These are phyloP conservation scores for Atkinsonella hypoxylon DNA, from an alignment of 2,329 filamentous ascomycete species.

Conservation along the genomic window DNA sequence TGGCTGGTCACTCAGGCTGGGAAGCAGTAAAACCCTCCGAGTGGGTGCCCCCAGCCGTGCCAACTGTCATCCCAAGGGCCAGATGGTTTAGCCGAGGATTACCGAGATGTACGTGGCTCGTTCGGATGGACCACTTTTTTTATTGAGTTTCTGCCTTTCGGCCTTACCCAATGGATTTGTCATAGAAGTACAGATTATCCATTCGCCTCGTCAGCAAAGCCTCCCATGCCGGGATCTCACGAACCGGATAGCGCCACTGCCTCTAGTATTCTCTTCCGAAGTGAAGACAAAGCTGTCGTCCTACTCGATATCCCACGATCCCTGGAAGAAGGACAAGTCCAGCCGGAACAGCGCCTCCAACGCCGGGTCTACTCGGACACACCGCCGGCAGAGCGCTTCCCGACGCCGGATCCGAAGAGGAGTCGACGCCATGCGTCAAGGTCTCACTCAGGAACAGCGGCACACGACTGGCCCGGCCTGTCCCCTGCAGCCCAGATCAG, in stretches of 20 bases:
- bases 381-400: conserved; percentile 33
- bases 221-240: neutral
- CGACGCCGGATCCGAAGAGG: conserved; percentile 35
- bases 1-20: neutral
- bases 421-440: neutral
- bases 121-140: neutral
- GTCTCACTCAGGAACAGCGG: neutral
- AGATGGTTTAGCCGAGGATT: conserved; percentile 11
- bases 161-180: neutral
- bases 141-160: neutral
- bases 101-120: conserved; percentile 4
- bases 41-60: neutral
- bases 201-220: too few species aligned
- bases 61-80: neutral
- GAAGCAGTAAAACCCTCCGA: neutral
- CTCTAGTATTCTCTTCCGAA: conserved; percentile 23
- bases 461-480: conserved; percentile 19
- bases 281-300: conserved; percentile 31
- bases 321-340: conserved; percentile 53
- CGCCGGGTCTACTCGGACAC: conserved; percentile 34
- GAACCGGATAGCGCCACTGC: neutral
- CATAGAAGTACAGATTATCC: too few species aligned
- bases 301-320: conserved; percentile 60
- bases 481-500: conserved; percentile 37
- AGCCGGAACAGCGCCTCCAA: conserved; percentile 21